These are phyloP conservation scores for Dioscorea dumetorum DNA, from an alignment of 106 monocot genomes.

Conservation along the genomic window DNA sequence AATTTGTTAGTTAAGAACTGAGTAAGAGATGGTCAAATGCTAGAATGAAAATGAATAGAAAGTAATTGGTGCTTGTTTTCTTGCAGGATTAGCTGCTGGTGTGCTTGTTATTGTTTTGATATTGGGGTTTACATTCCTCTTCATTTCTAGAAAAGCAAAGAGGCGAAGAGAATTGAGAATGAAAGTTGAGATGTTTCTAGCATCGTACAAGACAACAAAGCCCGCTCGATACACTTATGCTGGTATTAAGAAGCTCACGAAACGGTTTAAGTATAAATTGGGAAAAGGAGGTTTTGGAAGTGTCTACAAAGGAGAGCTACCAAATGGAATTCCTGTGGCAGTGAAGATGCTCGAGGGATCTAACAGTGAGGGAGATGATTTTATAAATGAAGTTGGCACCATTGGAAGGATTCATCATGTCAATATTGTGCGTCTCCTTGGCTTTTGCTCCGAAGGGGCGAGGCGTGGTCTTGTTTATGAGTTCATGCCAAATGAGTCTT, in stretches of 20 bases:
- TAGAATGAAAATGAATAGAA: not conserved
- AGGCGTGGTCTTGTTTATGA: conserved; percentile 16
- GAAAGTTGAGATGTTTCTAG: conserved; percentile 1
- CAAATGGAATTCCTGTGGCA: conserved; percentile 13
- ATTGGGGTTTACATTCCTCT: not conserved
- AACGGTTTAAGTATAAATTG: conserved; percentile 5
- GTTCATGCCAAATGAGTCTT: conserved; percentile 14
- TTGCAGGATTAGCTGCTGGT: not conserved
- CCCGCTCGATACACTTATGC: conserved; percentile 7
- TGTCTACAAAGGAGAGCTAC: conserved; percentile 15
- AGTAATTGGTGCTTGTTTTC: not conserved
- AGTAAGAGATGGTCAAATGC: not conserved
- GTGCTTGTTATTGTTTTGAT: not conserved
- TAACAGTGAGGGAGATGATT: conserved; percentile 5
- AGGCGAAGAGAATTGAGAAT: not conserved
- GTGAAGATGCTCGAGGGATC: conserved; percentile 9
- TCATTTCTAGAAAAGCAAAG: not conserved
- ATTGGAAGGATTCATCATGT: conserved; percentile 12
- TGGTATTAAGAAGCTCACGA: conserved; percentile 8
- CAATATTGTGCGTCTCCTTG: conserved; percentile 12
- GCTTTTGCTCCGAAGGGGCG: conserved; percentile 10
- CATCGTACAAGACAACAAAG: not conserved
- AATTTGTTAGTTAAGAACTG: not conserved
- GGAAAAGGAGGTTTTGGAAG: conserved; percentile 15
- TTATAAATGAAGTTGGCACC: conserved; percentile 20